Base-by-base conservation (phyloP, 192 early-diverging fungal genomes). In the Chytriomyces hyalinus region DNA sequence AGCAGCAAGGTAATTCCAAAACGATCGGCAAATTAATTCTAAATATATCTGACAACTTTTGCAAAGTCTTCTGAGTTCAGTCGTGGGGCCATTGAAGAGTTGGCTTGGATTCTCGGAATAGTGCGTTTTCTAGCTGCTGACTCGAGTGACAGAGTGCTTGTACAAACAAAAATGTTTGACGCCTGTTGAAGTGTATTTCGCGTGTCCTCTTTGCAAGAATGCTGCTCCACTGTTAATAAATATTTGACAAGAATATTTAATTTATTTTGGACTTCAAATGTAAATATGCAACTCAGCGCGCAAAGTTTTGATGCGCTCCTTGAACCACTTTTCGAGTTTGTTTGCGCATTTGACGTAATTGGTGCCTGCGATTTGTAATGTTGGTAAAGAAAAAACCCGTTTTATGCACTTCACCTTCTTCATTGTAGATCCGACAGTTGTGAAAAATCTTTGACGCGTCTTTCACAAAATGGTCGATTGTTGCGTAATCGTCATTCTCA, bases 371-470 rank as follows among this genome's bases (percentile, higher is more conserved):
- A 24, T 26, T 5, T 47, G 43, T 4, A 80, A 78, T 28, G 11
- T 15, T 11, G 22, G 22, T 13, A 46, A 65, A n/a, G 2, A 17
- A 69, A 69, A 24, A 26, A 48, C 47, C 28, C 13, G 3, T 36
- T 13, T 59, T 22, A 59, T 73, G 20, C 61, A n/a, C 22, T 47
- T 6, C 95, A 28, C 88, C 84, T 74, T 95, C 93, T 51, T 92
- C 93, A 75, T 99, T 99, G 82, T 98, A 99, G 11, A 86, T 87
- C 72, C 91, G 86, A 80, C 94, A 95, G 81, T 99, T 99, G 66
- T 93, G 85, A 80, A 97, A 97, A 17, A 99, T 98, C 84, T 95
- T 94, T 83, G 88, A 87, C 26, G 91, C 91, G 74, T 98, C 98
- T 5, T 82, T 82, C 43, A 86, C 83, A 87, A 97, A 99, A n/a